phyloP scores from a whole-genome alignment of 306 rosid genomes.

The Mucuna pruriens region DNA sequence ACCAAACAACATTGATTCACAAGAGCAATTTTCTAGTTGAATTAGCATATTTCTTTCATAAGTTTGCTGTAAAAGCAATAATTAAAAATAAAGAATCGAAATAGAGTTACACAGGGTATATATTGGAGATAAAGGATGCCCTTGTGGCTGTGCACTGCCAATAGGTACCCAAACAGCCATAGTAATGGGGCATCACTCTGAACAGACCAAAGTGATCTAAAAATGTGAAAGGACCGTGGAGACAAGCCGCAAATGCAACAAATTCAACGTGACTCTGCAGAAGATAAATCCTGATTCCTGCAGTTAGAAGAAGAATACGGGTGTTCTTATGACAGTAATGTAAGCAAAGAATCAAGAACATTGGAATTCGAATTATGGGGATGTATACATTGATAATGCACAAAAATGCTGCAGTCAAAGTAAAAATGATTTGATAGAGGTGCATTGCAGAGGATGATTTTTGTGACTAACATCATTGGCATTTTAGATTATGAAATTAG shows the following conservation, averaged over 20 bases:
- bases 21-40: conserved; percentile 27
- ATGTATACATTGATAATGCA: not conserved
- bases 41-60: conserved; percentile 25
- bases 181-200: conserved; percentile 24
- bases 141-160: conserved; percentile 15
- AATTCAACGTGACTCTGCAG: conserved; percentile 37
- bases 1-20: conserved; percentile 35
- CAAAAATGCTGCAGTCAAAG: conserved; percentile 14
- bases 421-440: conserved; percentile 7
- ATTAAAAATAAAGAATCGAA: conserved; percentile 36
- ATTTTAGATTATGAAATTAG: not conserved
- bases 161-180: conserved; percentile 27
- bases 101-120: conserved; percentile 34
- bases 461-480: not conserved
- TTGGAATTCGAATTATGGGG: not conserved
- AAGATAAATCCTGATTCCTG: conserved; percentile 9
- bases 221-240: conserved; percentile 18
- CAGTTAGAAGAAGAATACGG: conserved; percentile 20
- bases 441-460: conserved; percentile 26
- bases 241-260: conserved; percentile 32
- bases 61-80: conserved; percentile 16
- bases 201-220: conserved; percentile 24
- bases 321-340: not conserved
- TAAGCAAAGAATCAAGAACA: conserved; percentile 14
- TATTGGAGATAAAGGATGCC: conserved; percentile 29